phyloP scores from a whole-genome alignment of 1,284 basidiomycete genomes.

The Porodaedalea pini region DNA sequence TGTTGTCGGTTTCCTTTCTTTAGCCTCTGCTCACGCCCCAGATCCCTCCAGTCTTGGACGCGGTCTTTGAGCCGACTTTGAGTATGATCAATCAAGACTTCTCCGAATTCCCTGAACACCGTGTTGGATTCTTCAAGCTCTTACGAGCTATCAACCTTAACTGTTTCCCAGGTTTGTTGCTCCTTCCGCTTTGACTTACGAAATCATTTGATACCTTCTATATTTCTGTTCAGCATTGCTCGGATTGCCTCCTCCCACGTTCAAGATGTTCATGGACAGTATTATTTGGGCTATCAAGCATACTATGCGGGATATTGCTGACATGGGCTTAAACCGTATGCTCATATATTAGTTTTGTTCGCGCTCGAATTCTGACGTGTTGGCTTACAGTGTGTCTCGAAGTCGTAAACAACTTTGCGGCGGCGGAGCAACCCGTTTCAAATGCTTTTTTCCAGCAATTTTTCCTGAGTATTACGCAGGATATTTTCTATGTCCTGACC shows the following conservation, averaged over 20 bases:
- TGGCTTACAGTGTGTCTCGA: slow-evolving; percentile 77
- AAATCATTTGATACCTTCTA: slow-evolving; percentile 8
- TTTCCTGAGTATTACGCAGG: slow-evolving; percentile 90
- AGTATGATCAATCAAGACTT: slow-evolving; percentile 99
- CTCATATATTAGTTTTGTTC: slow-evolving; percentile 23
- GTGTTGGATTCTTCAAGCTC: slow-evolving; percentile 96
- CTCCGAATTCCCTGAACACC: slow-evolving; percentile 96
- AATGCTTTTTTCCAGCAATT: slow-evolving; percentile 88
- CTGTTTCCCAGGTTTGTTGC: slow-evolving; percentile 82
- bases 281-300: slow-evolving; percentile 99
- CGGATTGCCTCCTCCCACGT: slow-evolving; percentile 84
- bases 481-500: slow-evolving; percentile 96
- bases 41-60: slow-evolving; percentile 94
- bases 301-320: slow-evolving; percentile 98
- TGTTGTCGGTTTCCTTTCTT: background rate
- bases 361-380: slow-evolving; percentile 22
- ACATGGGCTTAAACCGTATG: slow-evolving; percentile 86
- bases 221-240: slow-evolving; percentile 61
- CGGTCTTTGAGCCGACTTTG: slow-evolving; percentile 96
- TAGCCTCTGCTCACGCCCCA: slow-evolving; percentile 87
- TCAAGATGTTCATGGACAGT: slow-evolving; percentile 98
- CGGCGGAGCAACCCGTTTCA: slow-evolving; percentile 70
- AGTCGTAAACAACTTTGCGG: slow-evolving; percentile 93
- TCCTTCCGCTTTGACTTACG: slow-evolving; percentile 32
- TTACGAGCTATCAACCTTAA: slow-evolving; percentile 90